Evolutionary conservation across 2,329 filamentous ascomycete species (phyloP), one percentile per base, ranked within the genome.

Genomic region (Daldinia eschscholtzii): DNA sequence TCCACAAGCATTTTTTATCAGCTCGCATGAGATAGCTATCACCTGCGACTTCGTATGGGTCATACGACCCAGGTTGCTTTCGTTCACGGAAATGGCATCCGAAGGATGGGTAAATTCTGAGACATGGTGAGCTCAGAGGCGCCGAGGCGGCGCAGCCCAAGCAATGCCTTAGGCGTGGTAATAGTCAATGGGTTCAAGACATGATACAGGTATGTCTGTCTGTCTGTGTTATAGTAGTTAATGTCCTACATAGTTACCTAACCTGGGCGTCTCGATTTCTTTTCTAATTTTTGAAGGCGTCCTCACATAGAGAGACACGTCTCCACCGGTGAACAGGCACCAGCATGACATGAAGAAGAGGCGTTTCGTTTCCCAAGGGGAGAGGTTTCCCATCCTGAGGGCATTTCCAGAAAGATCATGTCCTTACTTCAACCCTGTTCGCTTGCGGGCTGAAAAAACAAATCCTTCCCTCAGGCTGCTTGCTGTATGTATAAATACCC

Each of bases 41-140:
- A 60, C 30, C 42, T 63, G 57, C 57, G 41, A 64, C 50, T 42
- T 26, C 10, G 33, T 35, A 35, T 9, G 5, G 57, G 59, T 70
- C 67, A 68, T 68, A 67, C 66, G 68, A 72, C 63, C 57, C 30
- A 59, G 64, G 57, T 42, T 61, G 64, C 61, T 42, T 42, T 58
- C 64, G 61, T 39, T 58, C 61, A 58, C 64, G 62, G 57, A 64
- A 55, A 58, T 63, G 44, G 50, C 59, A 57, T 50, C 60, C 63
- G 64, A 65, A 69, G 66, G 64, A 64, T 67, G 57, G 52, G 64
- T 26, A 56, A 50, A 62, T 53, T 67, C 57, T 64, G 61, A 70
- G 64, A 67, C 67, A 65, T n/a, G 23, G 50, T 15, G 39, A 58
- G 60, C 33, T 53, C 37, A 57, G 52, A 62, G 55, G 62, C 59